A percentile compares a stretch with the other conserved stretches of the same genome.
phyloP scores from a whole-genome alignment of 1,284 basidiomycete species.

The Phellinidium pouzarii region DNA sequence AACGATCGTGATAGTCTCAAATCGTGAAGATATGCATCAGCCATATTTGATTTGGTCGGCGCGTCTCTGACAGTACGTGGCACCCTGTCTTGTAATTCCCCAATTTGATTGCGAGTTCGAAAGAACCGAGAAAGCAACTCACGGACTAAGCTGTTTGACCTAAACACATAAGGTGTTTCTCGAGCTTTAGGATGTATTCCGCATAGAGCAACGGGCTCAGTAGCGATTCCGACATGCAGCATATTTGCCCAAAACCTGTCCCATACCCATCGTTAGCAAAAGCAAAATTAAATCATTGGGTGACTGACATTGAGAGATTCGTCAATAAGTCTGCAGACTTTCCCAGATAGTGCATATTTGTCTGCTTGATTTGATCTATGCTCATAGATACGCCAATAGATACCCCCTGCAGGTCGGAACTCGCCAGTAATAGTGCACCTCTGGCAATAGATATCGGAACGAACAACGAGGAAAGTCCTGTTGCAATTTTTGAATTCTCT shows the following conservation, averaged over 20 bases:
- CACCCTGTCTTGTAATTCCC: too few relatives aligned
- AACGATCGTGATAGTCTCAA: too few relatives aligned
- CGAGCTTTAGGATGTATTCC: background rate
- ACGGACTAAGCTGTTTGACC: background rate
- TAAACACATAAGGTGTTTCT: background rate
- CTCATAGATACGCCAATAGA: background rate
- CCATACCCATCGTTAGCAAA: background rate
- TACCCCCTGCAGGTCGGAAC: background rate
- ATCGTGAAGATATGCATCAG: too few relatives aligned
- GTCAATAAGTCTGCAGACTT: background rate
- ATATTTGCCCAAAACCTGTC: constrained; percentile 10
- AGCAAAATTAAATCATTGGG: background rate
- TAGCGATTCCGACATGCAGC: constrained; percentile 6
- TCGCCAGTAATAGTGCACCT: constrained; percentile 10
- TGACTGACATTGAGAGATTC: constrained; percentile 6
- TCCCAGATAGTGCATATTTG: constrained; percentile 2
- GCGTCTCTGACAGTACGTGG: too few relatives aligned
- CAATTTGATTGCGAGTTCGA: too few relatives aligned
- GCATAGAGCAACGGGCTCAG: constrained; percentile 3
- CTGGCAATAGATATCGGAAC: constrained; percentile 10
- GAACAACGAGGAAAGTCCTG: constrained; percentile 3
- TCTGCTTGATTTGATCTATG: background rate
- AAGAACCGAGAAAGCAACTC: too few relatives aligned
- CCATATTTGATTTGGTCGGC: too few relatives aligned
- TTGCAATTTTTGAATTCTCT: background rate